Base-by-base conservation (phyloP, 495 filamentous ascomycete species). In the Trichoderma erinaceum region DNA sequence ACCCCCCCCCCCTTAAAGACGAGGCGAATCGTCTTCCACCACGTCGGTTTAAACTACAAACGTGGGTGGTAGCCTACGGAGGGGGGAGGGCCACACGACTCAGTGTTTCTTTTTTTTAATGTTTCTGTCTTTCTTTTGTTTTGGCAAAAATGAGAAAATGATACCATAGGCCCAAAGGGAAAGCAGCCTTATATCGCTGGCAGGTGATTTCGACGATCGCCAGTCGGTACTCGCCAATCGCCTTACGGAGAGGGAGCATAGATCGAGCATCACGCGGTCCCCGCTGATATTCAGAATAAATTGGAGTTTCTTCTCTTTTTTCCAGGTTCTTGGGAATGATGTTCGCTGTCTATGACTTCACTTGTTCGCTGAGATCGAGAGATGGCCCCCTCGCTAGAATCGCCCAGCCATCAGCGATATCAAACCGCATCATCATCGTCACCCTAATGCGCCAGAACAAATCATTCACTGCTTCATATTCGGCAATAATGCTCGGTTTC, bases 161-260 rank as follows among this genome's bases (percentile, higher is more conserved):
- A 38, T 38, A 38, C 7, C 13, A 43, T 13, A 43, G 15, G 18
- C 13, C 15, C 6, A 15, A 48, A 29, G 29, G 18, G 44, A 13
- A 32, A 61, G 56, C 56, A 61, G 56, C 56, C 56, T 12, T 61
- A 61, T 52, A 52, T 52, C 56, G 18, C 56, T 32, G 56, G 56
- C 56, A 61, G 56, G 56, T 61, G 56, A 61, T 32, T 23, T 4
- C 44, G 12, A 11, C 25, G 56, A 61, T 32, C 23, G 23, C n/a
- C 18, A 3, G 50, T 46, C 43, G 43, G 43, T 2, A 23, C 18
- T 23, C 48, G 48, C 18, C 48, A 21, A 52, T 52, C 18, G 18
- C 48, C n/a, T n/a, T 21, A 10, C 3, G 48, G 18, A 25, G 48
- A 52, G 48, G 18, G 56, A 61, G 56, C 25, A 61, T 32, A 16